Evolutionary conservation across 2,329 filamentous ascomycete genomes (phyloP).

Genomic region (Fusarium circinatum): DNA sequence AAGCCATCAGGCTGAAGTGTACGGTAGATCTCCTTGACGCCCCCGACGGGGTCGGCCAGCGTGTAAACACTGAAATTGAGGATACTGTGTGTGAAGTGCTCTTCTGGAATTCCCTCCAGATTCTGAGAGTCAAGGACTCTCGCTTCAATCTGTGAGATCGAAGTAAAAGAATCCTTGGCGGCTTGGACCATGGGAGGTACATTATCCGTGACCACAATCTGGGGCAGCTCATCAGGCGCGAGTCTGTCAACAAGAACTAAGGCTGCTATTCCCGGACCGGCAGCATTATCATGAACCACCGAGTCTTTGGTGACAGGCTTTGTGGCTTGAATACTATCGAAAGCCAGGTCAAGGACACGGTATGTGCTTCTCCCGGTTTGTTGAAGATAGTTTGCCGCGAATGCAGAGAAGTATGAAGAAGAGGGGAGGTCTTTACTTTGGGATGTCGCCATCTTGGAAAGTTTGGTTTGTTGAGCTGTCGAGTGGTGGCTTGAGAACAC

Average conservation of each 20-base stretch:
- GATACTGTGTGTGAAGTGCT: conserved; percentile 42
- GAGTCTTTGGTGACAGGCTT: conserved; percentile 39
- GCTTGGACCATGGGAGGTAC: conserved; percentile 31
- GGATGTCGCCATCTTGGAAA: conserved; percentile 5
- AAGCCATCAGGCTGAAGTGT: conserved; percentile 45
- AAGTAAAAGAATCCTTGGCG: conserved; percentile 22
- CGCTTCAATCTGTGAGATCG: conserved; percentile 8
- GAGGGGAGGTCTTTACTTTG: conserved; percentile 25
- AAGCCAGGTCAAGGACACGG: conserved; percentile 30
- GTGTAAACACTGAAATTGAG: conserved; percentile 48
- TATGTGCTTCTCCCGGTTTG: conserved; percentile 46
- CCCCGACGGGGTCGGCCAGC: conserved; percentile 35
- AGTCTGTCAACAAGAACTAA: conserved; percentile 37
- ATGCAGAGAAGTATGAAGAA: conserved; percentile 40
- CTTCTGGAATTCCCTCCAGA: conserved; percentile 30
- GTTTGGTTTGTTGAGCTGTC: not conserved
- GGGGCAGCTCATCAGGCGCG: not conserved
- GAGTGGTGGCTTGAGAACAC: too few species aligned
- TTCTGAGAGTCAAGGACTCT: conserved; percentile 34
- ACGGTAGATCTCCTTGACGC: conserved; percentile 44
- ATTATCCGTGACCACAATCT: conserved; percentile 35
- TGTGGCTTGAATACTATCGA: conserved; percentile 28
- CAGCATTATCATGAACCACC: conserved; percentile 48
- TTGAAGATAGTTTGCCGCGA: conserved; percentile 42
- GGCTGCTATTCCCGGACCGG: conserved; percentile 47